A percentile compares a stretch with the other conserved stretches of the same genome.
phyloP scores from a whole-genome alignment of 2,329 filamentous ascomycete genomes.

The Penicillium sp. region DNA sequence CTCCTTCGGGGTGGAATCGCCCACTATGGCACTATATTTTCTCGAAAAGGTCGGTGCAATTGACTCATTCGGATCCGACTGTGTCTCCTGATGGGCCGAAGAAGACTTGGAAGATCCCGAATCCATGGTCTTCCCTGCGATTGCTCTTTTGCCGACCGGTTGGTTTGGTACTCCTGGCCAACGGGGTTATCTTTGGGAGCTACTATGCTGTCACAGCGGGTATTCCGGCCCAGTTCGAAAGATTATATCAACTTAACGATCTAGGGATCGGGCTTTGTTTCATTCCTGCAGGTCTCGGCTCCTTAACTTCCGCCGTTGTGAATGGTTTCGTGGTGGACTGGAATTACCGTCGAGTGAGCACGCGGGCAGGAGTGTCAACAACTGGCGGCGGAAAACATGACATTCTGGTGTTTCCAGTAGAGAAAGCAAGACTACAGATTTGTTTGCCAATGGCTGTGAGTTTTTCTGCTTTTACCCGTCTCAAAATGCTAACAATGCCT shows the following conservation, averaged over 20 bases:
- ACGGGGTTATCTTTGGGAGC: constrained; percentile 47
- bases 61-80: background rate
- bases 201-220: constrained; percentile 50
- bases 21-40: constrained; percentile 21
- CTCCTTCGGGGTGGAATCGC: constrained; percentile 34
- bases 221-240: constrained; percentile 48
- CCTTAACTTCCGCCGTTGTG: constrained; percentile 27
- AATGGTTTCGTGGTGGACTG: constrained; percentile 58
- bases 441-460: constrained; percentile 32
- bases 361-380: constrained; percentile 58
- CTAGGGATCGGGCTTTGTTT: constrained; percentile 47
- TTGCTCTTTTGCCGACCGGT: constrained; percentile 39
- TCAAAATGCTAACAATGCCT: background rate
- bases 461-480: background rate
- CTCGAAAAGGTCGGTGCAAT: background rate
- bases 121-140: constrained; percentile 36
- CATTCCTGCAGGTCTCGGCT: constrained; percentile 33
- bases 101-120: constrained; percentile 20
- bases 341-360: constrained; percentile 69
- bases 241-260: constrained; percentile 49
- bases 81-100: background rate
- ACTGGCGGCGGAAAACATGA: constrained; percentile 64
- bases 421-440: constrained; percentile 38
- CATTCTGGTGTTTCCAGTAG: constrained; percentile 55
- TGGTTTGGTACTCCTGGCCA: constrained; percentile 37